These are phyloP conservation scores for Lasiodiplodia hormozganensis DNA, from an alignment of 2,329 filamentous ascomycete genomes.

Conservation along the genomic window DNA sequence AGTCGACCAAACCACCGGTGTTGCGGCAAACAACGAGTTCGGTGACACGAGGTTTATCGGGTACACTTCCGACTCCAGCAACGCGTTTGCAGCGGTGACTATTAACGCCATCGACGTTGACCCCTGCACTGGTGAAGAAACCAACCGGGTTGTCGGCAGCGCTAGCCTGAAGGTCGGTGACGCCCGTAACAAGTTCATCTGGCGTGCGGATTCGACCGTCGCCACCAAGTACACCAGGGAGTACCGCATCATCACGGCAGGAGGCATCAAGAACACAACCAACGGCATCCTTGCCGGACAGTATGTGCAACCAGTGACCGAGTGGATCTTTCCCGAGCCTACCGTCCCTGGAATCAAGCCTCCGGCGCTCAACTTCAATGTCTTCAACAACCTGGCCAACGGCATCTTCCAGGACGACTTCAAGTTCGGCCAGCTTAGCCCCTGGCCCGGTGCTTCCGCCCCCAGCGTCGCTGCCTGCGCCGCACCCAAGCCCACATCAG, in stretches of 20 bases:
- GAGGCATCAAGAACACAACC: slow-evolving; percentile 43
- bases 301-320: slow-evolving; percentile 50
- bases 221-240: slow-evolving; percentile 48
- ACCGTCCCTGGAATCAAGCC: slow-evolving; percentile 48
- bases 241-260: slow-evolving; percentile 47
- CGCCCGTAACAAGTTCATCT: slow-evolving; percentile 51
- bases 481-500: slow-evolving; percentile 33
- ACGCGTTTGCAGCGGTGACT: slow-evolving; percentile 38
- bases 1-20: slow-evolving; percentile 35
- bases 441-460: slow-evolving; percentile 44
- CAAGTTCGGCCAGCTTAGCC: slow-evolving; percentile 48
- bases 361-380: slow-evolving; percentile 37
- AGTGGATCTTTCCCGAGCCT: slow-evolving; percentile 55
- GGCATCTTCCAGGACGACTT: slow-evolving; percentile 40
- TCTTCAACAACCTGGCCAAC: slow-evolving; percentile 46
- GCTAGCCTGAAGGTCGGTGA: slow-evolving; percentile 40
- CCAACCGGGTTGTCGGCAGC: slow-evolving; percentile 44
- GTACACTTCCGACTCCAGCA: slow-evolving; percentile 47
- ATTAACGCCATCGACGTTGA: slow-evolving; percentile 52
- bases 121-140: slow-evolving; percentile 51
- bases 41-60: slow-evolving; percentile 48
- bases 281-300: slow-evolving; percentile 52
- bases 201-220: slow-evolving; percentile 38
- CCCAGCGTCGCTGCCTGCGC: slow-evolving; percentile 39
- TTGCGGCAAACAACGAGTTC: slow-evolving; percentile 44